Base-by-base conservation (phyloP, 129 eudicot species). In the Tagetes patula region DNA sequence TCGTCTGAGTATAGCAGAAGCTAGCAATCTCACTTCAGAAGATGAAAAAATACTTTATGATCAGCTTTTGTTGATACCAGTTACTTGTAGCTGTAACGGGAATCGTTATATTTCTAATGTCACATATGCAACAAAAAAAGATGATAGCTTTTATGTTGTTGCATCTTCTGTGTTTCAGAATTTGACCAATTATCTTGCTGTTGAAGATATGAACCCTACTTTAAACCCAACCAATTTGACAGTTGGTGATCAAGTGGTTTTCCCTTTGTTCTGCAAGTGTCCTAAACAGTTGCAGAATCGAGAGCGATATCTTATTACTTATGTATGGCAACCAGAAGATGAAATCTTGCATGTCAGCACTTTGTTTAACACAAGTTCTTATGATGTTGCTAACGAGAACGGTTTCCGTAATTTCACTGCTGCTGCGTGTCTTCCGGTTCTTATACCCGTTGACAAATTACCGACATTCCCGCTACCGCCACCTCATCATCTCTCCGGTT, bases 321-420 rank as follows among this genome's bases (percentile, higher is more conserved):
- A 91, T 61, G 85, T 86, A 32, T 88, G 95, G 95, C 96, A 91
- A 79, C 97, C 92, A 3, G 82, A 77, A 47, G 97, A 88, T 33
- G 73, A 86, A 34, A 52, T 88, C 39, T 42, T 40, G 47, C 46
- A 78, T 13, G 92, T 91, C 42, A 86, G 92, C 70, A 37, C 63
- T 6, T 69, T 81, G 84, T 91, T 91, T 55, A 82, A 84, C 43
- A 73, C 92, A 39, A 74, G 89, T 3, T 41, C 72, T n/a, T 32
- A 52, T 36, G 88, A 77, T 74, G 71, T 86, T 71, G 82, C 56
- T 12, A 41, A 6, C 1, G 92, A 74, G 71, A 86, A 91, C 58
- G 83, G 75, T 8, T 82, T 72, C 31, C 82, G 96, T 76, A 84
- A 88, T 69, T 88, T 91, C 56, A 83, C 78, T 3, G 83, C 82